Evolutionary conservation across 805 yeast species (phyloP), one percentile per base, ranked within the genome.

Genomic region (Sungouiozyma intestinalis): DNA sequence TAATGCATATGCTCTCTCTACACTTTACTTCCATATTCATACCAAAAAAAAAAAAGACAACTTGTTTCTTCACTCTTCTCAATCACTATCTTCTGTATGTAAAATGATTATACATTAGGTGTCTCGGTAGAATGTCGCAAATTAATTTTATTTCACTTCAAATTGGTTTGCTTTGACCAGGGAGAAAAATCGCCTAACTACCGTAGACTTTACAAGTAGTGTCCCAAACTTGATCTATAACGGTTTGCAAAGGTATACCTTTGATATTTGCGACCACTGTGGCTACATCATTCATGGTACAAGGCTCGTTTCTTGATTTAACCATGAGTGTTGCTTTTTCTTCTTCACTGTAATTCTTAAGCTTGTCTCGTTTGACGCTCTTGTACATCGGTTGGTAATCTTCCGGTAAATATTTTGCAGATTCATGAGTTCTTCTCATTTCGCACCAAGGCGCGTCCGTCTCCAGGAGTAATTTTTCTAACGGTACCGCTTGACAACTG

Each of bases 371-470:
- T 40, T 58, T 63, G 18, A 63, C 57, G 15, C 52, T 48, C 41
- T 44, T 51, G 44, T 35, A 58, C 13, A 55, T 60, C 18, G 54
- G 38, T 34, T 55, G 46, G 45, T 57, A 62, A 40, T 68, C 48
- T 0, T 77, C 63, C 3, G 40, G 33, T 24, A 87, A 57, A 47
- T 67, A 71, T 47, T 74, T 65, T 62, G 74, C 77, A 14, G 92
- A 74, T 2, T 86, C 85, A 58, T 86, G 95, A 8, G 92, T 72
- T 49, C 76, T 83, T 45, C 94, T 71, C 37, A 92, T 76, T 56
- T 88, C 97, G 66, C 99, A 92, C 98, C 98, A 92, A 1, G 99
- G 98, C 3, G 97, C 87, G 63, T 92, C 98, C 0, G 97, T 90
- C 58, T 92, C 99, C 8, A 92, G 73, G 71, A 90, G 63, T 35